Base-by-base conservation (phyloP, 164 flowering plant genomes). In the Umbilicus rupestris region DNA sequence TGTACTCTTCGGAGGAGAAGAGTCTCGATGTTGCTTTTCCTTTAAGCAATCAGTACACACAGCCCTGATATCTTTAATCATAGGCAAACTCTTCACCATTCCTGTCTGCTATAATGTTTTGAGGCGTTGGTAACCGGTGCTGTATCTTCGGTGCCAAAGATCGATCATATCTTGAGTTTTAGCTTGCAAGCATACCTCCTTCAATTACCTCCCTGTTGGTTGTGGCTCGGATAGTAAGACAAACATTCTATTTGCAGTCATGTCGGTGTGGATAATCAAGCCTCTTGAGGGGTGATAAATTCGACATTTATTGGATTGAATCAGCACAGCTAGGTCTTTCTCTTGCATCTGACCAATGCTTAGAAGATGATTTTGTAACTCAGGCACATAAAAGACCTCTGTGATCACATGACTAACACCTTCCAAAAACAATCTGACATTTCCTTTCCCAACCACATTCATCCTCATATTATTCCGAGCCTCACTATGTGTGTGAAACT, bases 281-380 rank as follows among this genome's bases (percentile, higher is more conserved):
- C 59, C 59, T 28, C 19, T 52, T 10, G 28, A 3, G 4, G 59
- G 59, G 17, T 52, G 59, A 52, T 20, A 52, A n/a, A 28, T 11
- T 8, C 30, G 11, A 20, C 59, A 52, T 11, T 52, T 11, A 8
- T n/a, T n/a, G 11, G 6, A 3, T 11, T 52, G 11, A 28, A 52
- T 52, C 2, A 52, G 12, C 1, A 52, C 7, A 8, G 59, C 12
- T n/a, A 52, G 24, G 3, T 15, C 63, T 22, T 29, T 59, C 37
- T 59, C 63, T 29, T 59, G 63, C 33, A 29, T 5, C 37, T 59
- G 63, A 15, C 63, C 63, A 1, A 59, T 29, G 3, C 63, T 59
- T 28, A 24, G 16, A 4, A 59, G 16, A 15, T 59, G 6, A 8
- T 5, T 59, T 12, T 59, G 28, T 3, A 59, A 59, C 0, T 59